phyloP scores from a whole-genome alignment of 2,329 filamentous ascomycete species.

The Bipolaris zeicola region DNA sequence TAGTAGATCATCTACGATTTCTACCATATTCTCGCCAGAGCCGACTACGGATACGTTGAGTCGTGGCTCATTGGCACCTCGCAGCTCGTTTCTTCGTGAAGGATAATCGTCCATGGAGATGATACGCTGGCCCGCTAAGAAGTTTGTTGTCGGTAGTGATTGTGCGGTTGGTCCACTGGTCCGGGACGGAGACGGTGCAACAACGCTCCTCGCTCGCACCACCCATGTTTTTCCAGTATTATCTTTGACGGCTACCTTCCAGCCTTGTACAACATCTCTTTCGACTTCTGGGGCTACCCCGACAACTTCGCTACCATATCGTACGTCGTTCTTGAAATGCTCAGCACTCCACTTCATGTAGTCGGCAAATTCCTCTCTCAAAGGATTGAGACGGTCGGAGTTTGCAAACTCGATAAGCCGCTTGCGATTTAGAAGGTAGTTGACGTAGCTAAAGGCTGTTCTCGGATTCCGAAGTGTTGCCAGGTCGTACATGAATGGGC shows the following conservation, averaged over 20 bases:
- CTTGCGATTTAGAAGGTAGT: conserved; percentile 40
- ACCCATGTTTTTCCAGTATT: conserved; percentile 28
- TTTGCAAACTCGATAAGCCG: conserved; percentile 46
- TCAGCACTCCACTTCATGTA: conserved; percentile 47
- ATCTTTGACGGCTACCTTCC: conserved; percentile 40
- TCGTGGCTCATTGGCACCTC: conserved; percentile 34
- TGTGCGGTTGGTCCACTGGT: conserved; percentile 21
- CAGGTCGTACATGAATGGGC: conserved; percentile 44
- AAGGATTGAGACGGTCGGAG: conserved; percentile 45
- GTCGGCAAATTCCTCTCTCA: conserved; percentile 48
- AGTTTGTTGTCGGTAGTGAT: conserved; percentile 34
- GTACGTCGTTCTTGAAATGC: conserved; percentile 40
- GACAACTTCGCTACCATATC: conserved; percentile 40
- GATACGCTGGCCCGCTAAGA: conserved; percentile 42
- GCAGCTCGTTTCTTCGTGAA: conserved; percentile 37
- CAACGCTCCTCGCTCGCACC: conserved; percentile 35
- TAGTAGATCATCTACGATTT: conserved; percentile 44
- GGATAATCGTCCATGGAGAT: conserved; percentile 42
- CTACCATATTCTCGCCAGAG: conserved; percentile 33
- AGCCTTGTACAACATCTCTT: conserved; percentile 26
- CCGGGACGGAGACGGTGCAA: conserved; percentile 33
- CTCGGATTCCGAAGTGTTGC: conserved; percentile 45
- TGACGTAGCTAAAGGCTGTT: conserved; percentile 43
- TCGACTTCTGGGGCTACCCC: conserved; percentile 34
- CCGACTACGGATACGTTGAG: conserved; percentile 42